These are phyloP conservation scores for Mucor saturninus DNA, from an alignment of 371 early-diverging fungal genomes.

Conservation along the genomic window DNA sequence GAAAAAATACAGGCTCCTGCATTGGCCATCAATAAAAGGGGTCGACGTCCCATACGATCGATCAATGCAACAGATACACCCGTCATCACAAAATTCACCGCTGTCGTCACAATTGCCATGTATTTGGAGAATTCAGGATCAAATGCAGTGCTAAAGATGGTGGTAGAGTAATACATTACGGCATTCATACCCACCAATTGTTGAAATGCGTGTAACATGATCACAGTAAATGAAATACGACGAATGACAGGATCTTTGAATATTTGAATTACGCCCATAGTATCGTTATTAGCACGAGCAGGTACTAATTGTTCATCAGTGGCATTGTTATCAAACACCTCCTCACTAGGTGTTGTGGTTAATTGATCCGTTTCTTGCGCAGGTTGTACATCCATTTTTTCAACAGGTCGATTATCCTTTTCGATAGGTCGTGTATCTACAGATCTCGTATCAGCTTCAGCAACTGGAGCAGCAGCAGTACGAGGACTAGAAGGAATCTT, in stretches of 20 bases:
- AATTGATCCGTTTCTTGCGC: not conserved
- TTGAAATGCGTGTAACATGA: slow-evolving; percentile 62
- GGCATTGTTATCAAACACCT: slow-evolving; percentile 1
- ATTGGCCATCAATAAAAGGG: slow-evolving; percentile 66
- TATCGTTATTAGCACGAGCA: not conserved
- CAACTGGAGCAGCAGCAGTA: not conserved
- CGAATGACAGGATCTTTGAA: slow-evolving; percentile 49
- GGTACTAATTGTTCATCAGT: not conserved
- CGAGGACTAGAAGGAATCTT: not conserved
- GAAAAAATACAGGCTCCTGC: slow-evolving; percentile 62
- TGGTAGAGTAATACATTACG: slow-evolving; percentile 78
- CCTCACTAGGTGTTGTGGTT: not conserved
- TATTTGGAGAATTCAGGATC: slow-evolving; percentile 52
- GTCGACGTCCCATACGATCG: slow-evolving; percentile 36
- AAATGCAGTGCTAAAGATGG: slow-evolving; percentile 56
- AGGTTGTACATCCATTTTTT: too few species aligned
- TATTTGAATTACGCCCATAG: slow-evolving; percentile 34
- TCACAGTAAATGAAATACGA: slow-evolving; percentile 61
- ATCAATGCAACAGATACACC: slow-evolving; percentile 52
- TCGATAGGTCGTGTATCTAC: not conserved
- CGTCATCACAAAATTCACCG: slow-evolving; percentile 67
- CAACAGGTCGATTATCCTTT: not conserved
- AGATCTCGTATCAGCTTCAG: too few species aligned
- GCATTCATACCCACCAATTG: slow-evolving; percentile 90
- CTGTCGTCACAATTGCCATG: slow-evolving; percentile 62